Base-by-base conservation (phyloP, 805 yeast genomes). In the Wickerhamiella bombiphila region DNA sequence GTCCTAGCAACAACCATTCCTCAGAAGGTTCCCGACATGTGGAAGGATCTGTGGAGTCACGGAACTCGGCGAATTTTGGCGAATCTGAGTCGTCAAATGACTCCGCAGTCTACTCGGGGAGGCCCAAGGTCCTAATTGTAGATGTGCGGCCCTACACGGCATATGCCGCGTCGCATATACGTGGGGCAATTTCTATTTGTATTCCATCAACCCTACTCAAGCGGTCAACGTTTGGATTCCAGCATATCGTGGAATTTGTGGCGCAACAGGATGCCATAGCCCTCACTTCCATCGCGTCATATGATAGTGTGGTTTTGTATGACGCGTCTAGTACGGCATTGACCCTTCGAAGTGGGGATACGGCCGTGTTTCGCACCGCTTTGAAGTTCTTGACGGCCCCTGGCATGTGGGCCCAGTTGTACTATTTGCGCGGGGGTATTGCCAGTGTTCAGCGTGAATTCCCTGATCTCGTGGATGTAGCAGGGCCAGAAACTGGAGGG, bases 201-300 rank as follows among this genome's bases (percentile, higher is more conserved):
- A 59, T 86, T 11, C 96, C 97, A 2, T 78, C 94, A n/a, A 86
- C 96, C 0, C 63, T 86, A 30, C 60, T 86, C 44, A 80, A 76
- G 53, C 68, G 97, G 45, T 63, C 74, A 22, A 77, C 76, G 37
- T 86, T 80, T 50, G 73, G 74, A 2, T 61, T 86, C 39, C 34
- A 44, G 13, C 47, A 57, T 16, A 51, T 62, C 30, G 29, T 56
- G 34, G 64, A 60, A 26, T 57, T 63, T 40, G 53, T 63, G 44
- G 48, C 59, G 8, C 52, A 53, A 6, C 50, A 50, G 14, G 59
- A 58, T 41, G 51, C 52, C 14, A 41, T 35, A 19, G 34, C 33
- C 4, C 36, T 62, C n/a, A 42, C 36, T 22, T 36, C 41, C 17
- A 45, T 59, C 38, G 43, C 30, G n/a, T 15, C 28, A 18, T 47